Evolutionary conservation across 148 eudicot genomes (phyloP), one percentile per base, ranked within the genome.

Genomic region (Drosera capensis): DNA sequence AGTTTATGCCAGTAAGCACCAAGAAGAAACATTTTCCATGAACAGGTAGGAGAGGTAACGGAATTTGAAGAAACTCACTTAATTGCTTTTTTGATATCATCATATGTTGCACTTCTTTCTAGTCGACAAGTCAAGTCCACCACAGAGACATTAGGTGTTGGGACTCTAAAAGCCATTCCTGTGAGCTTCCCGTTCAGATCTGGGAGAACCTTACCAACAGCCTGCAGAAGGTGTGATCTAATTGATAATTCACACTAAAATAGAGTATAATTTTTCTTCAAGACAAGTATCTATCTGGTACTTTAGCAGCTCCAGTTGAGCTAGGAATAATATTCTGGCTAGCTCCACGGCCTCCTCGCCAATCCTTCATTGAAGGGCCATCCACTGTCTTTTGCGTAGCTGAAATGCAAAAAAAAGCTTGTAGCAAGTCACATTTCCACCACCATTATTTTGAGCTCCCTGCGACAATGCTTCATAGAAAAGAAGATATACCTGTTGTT

Each of bases 301-400:
- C 95, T 86, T 90, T 90, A 23, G 97, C 97, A 50, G 97, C 97
- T 64, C 95, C 95, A 58, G 97, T 90, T 13, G 97, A 90, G 58
- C 97, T 90, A 43, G 95, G 97, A 58, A 9, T 28, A 28, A 28
- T 28, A 28, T 28, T 28, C 31, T 28, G 31, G 5, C 31, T 9
- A 28, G 31, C 31, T 9, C 31, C 31, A 28, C 31, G 9, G 9
- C 31, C 31, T 28, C 31, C 31, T 28, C 31, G 31, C 31, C 96
- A 88, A 55, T 88, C 96, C 67, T 83, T 88, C 94, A 68, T 83
- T 46, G 96, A 88, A 60, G 96, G 96, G 37, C 97, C 97, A 66
- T 86, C 96, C 23, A 86, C 96, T 0, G 96, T 76, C 64, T 86
- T 86, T 40, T 81, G 96, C 22, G 96, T 87, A n/a, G 96, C 96